phyloP scores from a whole-genome alignment of 1,139 yeast species.

The Blastobotrys serpentis region DNA sequence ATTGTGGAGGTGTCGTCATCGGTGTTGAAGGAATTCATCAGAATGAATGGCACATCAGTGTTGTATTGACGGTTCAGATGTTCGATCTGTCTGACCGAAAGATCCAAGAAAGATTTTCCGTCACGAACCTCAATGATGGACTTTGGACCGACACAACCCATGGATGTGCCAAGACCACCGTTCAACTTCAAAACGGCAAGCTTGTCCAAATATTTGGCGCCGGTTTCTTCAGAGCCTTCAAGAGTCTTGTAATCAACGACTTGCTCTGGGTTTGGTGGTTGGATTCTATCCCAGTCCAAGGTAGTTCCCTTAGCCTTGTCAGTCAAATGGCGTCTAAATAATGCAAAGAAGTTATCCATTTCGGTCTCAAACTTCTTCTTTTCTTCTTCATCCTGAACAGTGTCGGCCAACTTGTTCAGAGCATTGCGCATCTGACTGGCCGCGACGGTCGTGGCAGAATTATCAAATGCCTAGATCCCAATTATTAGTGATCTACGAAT shows the following conservation, averaged over 20 bases:
- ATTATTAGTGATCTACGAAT: not conserved
- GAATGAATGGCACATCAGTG: slow-evolving; percentile 90
- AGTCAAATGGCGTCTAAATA: slow-evolving; percentile 86
- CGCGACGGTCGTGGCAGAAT: slow-evolving; percentile 92
- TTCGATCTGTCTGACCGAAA: slow-evolving; percentile 95
- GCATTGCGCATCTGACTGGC: slow-evolving; percentile 98
- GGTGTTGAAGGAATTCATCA: slow-evolving; percentile 98
- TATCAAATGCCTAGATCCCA: slow-evolving; percentile 72
- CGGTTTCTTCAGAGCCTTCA: slow-evolving; percentile 29
- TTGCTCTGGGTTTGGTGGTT: slow-evolving; percentile 84
- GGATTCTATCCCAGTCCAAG: slow-evolving; percentile 92
- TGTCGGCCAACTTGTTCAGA: slow-evolving; percentile 81
- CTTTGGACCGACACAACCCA: slow-evolving; percentile 99
- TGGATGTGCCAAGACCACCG: slow-evolving; percentile 98
- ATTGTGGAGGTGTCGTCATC: slow-evolving; percentile 94
- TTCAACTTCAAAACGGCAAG: slow-evolving; percentile 93
- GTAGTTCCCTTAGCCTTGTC: slow-evolving; percentile 86
- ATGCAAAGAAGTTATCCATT: slow-evolving; percentile 91
- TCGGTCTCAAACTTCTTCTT: slow-evolving; percentile 76
- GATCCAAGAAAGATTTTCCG: slow-evolving; percentile 93
- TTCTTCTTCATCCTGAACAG: slow-evolving; percentile 56
- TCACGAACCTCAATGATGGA: slow-evolving; percentile 98
- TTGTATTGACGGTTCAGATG: slow-evolving; percentile 87
- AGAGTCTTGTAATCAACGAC: slow-evolving; percentile 66
- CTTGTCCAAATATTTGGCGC: slow-evolving; percentile 62